Base-by-base conservation (phyloP, 2,329 filamentous ascomycete species). In the Cladophialophora exuberans region DNA sequence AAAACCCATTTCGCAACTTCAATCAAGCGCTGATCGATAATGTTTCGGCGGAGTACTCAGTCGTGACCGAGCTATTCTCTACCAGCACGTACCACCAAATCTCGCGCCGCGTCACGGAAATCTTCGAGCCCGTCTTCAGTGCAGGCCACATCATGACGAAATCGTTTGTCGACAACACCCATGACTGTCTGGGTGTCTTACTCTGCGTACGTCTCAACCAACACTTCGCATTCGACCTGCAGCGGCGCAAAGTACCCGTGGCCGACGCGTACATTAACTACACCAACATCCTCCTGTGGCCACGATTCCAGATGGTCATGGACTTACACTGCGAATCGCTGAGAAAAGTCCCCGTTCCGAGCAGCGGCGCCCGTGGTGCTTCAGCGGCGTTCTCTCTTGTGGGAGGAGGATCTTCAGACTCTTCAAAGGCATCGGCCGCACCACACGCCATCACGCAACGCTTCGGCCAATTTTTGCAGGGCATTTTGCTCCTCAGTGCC, bases 211-310 rank as follows among this genome's bases (percentile, higher is more conserved):
- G 94, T 4, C 75, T 99, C 13, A 99, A 96, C 65, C 94, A 97
- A 68, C 90, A 94, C 64, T 87, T 93, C 56, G 92, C 94, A 13
- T 99, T 99, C 69, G 90, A 96, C 71, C 80, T 97, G 28, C 94
- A 99, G 71, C 83, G 93, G 9, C 85, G 93, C 51, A 93, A 95
- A 68, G 85, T 97, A 1, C 94, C 94, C 0, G 87, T 90, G 4
- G 86, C 90, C 1, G 94, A 99, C 67, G 82, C 84, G 33, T 99
- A 99, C 69, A 87, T 97, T 69, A 99, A 99, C 70, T 92, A 85
- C 41, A 96, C 90, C 4, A 92, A 88, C 67, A 99, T 99, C 90
- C 83, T 94, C 2, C 83, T 99, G 4, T 99, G 94, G 94, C 94
- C 94, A 6, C 87, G 93, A 22, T 89, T 99, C 66, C 95, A 99